Evolutionary conservation across 768 basidiomycete species (phyloP), one percentile per base, ranked within the genome.

Genomic region (Russula sp.): DNA sequence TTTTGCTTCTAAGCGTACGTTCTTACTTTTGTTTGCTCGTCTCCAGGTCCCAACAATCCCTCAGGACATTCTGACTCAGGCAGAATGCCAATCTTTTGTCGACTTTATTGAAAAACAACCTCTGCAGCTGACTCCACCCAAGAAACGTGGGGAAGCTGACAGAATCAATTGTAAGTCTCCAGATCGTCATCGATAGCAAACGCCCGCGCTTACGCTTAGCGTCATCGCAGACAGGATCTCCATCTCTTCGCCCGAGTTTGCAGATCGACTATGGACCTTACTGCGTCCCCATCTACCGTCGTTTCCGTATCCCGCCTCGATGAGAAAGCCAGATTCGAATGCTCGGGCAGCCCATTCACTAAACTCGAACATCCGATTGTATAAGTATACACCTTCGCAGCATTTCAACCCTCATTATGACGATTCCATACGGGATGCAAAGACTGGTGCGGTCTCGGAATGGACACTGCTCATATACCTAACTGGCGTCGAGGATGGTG

Each of bases 401-500:
- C 80, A 84, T 72, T 90, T 90, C 71, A 86, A 86, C 22, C 81
- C 83, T 14, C 88, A 90, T 70, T 90, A 89, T 67, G 88, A 90
- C 65, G 87, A 88, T 67, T 82, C 83, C 20, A 82, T 87, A 32
- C 76, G 77, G 8, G 86, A 87, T 69, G 59, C 77, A 5, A 68
- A 75, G 55, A 84, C 85, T 7, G 84, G 84, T 5, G 77, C 79
- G 1, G 82, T 79, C 69, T 87, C 85, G 38, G 87, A 89, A 70
- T 90, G 89, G 88, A 91, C 89, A 0, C 71, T 90, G 41, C 71
- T 91, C 29, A 77, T 90, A 29, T 90, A 90, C 69, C 70, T 91
- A 38, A 84, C 85, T 6, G 89, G 89, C 1, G 70, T 70, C 5
- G 85, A 90, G 67, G 87, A 89, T 68, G 87, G 86, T 18, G 82